phyloP scores from a whole-genome alignment of 2,329 filamentous ascomycete species.

The Aureobasidium zeae region DNA sequence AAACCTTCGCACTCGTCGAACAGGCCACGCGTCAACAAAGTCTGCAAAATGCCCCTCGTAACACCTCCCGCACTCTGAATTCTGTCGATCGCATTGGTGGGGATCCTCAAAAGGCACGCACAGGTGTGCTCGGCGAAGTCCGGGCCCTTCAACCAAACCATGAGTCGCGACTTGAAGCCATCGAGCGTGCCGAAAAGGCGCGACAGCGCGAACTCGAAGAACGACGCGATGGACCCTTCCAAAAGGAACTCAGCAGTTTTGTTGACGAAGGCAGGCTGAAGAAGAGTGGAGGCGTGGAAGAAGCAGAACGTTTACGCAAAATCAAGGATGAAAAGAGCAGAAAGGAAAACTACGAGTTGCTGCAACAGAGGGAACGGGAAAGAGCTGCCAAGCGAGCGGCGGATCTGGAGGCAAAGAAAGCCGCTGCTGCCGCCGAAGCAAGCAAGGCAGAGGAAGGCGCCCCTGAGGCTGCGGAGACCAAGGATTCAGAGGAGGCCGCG shows the following conservation, averaged over 20 bases:
- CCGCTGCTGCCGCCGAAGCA: slow-evolving; percentile 16
- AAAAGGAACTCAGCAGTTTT: slow-evolving; percentile 74
- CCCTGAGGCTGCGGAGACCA: slow-evolving; percentile 1
- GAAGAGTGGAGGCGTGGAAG: slow-evolving; percentile 91
- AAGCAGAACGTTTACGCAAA: slow-evolving; percentile 75
- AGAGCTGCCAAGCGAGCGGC: slow-evolving; percentile 23
- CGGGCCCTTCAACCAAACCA: slow-evolving; percentile 90
- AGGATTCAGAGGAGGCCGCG: not conserved
- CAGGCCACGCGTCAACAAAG: slow-evolving; percentile 96
- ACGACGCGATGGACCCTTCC: slow-evolving; percentile 65
- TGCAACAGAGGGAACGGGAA: slow-evolving; percentile 43
- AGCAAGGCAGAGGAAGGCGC: slow-evolving; percentile 21
- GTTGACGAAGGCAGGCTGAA: slow-evolving; percentile 87
- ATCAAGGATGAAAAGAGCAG: slow-evolving; percentile 80
- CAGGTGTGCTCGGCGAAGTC: slow-evolving; percentile 85
- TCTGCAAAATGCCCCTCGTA: slow-evolving; percentile 50
- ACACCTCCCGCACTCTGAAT: slow-evolving; percentile 14
- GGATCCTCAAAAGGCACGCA: slow-evolving; percentile 76
- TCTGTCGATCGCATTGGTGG: slow-evolving; percentile 34
- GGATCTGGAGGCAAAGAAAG: slow-evolving; percentile 23
- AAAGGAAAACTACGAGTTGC: slow-evolving; percentile 57
- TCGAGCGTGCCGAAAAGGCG: slow-evolving; percentile 90
- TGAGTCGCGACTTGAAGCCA: slow-evolving; percentile 84
- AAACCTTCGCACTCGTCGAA: slow-evolving; percentile 91
- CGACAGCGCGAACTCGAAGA: slow-evolving; percentile 79